Evolutionary conservation across 805 yeast species (phyloP).

Genomic region (Zygosaccharomyces pseudorouxii): DNA sequence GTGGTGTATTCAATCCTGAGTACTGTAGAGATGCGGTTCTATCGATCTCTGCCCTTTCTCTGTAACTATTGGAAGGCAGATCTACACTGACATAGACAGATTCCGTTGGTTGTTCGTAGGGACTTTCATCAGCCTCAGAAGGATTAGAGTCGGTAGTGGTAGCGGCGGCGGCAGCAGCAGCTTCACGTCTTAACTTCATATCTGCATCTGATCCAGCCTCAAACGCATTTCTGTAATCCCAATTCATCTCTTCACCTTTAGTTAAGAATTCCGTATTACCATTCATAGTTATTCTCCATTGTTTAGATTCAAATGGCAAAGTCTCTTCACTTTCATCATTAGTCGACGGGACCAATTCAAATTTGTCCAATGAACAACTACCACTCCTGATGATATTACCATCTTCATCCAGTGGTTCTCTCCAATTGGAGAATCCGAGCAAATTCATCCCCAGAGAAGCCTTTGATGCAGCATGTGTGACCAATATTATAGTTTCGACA

Average conservation of each 20-base stretch:
- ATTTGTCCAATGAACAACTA: constrained; percentile 78
- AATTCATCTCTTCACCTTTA: constrained; percentile 87
- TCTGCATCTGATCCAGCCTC: constrained; percentile 93
- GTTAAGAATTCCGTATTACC: constrained; percentile 69
- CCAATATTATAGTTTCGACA: constrained; percentile 59
- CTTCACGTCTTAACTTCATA: constrained; percentile 49
- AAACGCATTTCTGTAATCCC: constrained; percentile 72
- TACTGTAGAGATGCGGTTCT: constrained; percentile 45
- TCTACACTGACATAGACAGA: constrained; percentile 54
- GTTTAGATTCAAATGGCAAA: constrained; percentile 25
- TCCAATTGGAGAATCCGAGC: constrained; percentile 46
- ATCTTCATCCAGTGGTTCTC: constrained; percentile 47
- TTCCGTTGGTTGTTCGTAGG: constrained; percentile 37
- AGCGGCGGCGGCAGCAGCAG: constrained; percentile 19
- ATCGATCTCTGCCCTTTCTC: constrained; percentile 31
- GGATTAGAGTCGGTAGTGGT: constrained; percentile 16
- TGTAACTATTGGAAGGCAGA: constrained; percentile 39
- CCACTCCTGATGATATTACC: constrained; percentile 62
- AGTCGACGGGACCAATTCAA: constrained; percentile 22
- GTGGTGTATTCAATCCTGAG: constrained; percentile 50
- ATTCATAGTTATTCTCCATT: constrained; percentile 63
- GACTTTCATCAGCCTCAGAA: constrained; percentile 11
- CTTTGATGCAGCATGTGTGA: constrained; percentile 91
- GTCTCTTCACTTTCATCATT: constrained; percentile 11
- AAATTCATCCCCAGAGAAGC: constrained; percentile 81